Evolutionary conservation across 179 eudicot genomes (phyloP), one percentile per base, ranked within the genome.

Genomic region (Vitellaria paradoxa): DNA sequence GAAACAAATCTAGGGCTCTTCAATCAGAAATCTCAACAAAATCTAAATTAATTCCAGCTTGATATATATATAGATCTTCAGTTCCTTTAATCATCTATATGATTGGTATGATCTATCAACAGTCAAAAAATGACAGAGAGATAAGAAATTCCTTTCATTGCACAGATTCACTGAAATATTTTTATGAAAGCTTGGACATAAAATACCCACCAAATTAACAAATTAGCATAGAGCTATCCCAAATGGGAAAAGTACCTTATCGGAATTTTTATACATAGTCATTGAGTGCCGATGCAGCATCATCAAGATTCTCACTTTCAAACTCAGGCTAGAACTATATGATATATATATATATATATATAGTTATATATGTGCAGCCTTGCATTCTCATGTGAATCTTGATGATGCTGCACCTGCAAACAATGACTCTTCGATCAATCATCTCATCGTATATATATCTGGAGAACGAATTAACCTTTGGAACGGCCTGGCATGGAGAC

Each of bases 231-330:
- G 47, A 70, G 60, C 37, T n/a, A n/a, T n/a, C n/a, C 13, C 2
- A 70, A 13, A 52, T 30, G 52, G 4, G 57, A 70, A 26, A 26
- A 30, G 5, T 14, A 4, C 24, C 62, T 72, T 26, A 9, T 18
- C 9, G 18, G 63, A 56, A 18, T 21, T 49, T 52, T 30, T 50
- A 6, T 50, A 50, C 12, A 72, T 46, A 74, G 77, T 24, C 23
- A 8, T 74, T 12, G 46, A 15, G 62, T 74, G 69, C 77, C 37
- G 77, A 47, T 74, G 77, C 77, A 74, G 77, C 77, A 74, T 74
- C 77, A 74, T 74, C 77, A 74, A 62, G 77, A 74, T 74, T 74
- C 77, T 61, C 77, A 60, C 23, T 23, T 42, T 40, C 68, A 37
- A 65, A 30, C n/a, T 37, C 37, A 30, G 37, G 66, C 47, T 14